phyloP scores from a whole-genome alignment of 306 rosid species.

The Crataegus laevigata region DNA sequence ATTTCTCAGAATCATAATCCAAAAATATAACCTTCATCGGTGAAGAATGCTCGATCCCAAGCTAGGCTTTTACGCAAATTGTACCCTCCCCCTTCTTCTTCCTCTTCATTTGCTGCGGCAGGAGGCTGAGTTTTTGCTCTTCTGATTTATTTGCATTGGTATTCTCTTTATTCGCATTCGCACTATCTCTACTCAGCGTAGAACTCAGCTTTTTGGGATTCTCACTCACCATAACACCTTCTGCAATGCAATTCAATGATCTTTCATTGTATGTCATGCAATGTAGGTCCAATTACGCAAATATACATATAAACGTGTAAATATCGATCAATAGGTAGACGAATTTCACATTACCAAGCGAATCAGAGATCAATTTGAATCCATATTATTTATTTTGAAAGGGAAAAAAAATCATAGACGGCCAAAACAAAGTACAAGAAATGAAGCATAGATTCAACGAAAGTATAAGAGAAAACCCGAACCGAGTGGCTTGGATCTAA shows the following conservation, averaged over 20 bases:
- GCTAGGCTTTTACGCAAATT: slow-evolving; percentile 92
- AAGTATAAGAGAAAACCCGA: slow-evolving; percentile 26
- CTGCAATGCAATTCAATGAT: slow-evolving; percentile 12
- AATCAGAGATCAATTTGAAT: neutral
- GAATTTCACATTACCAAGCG: neutral
- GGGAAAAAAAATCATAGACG: neutral
- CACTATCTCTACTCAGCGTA: slow-evolving; percentile 8
- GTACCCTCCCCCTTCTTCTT: slow-evolving; percentile 67
- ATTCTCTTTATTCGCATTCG: slow-evolving; percentile 38
- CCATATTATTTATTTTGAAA: neutral
- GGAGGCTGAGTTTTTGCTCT: slow-evolving; percentile 44
- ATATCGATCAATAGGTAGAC: neutral
- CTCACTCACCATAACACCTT: neutral
- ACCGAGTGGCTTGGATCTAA: slow-evolving; percentile 50
- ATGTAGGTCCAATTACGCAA: neutral
- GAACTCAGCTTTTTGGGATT: slow-evolving; percentile 13
- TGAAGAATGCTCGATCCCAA: slow-evolving; percentile 88
- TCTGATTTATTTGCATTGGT: slow-evolving; percentile 25
- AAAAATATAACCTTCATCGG: slow-evolving; percentile 55
- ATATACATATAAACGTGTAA: neutral
- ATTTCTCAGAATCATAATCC: neutral
- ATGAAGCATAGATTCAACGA: neutral
- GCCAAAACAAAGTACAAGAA: neutral
- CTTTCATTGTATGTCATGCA: neutral
- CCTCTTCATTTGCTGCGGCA: slow-evolving; percentile 71